phyloP scores from a whole-genome alignment of 1,284 basidiomycete genomes.

The Heterobasidion occidentale region DNA sequence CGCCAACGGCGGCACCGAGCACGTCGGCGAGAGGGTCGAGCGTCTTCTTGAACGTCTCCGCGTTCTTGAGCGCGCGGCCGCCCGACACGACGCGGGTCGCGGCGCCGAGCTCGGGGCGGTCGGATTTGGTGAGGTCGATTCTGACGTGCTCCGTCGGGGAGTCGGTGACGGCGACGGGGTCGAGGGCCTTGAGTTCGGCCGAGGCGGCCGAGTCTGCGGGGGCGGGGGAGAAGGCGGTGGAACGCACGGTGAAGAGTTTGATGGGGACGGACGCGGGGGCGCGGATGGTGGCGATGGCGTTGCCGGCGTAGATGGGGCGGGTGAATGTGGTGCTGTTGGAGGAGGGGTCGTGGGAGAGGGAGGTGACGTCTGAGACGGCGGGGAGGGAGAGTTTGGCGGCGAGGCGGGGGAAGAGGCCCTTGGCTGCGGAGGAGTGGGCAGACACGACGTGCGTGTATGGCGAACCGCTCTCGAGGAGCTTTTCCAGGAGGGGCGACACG shows the following conservation, averaged over 20 bases:
- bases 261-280: constrained; percentile 66
- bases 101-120: constrained; percentile 87
- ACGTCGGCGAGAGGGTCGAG: constrained; percentile 92
- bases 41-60: constrained; percentile 85
- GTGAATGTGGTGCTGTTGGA: constrained; percentile 71
- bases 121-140: constrained; percentile 85
- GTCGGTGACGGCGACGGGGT: constrained; percentile 59
- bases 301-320: constrained; percentile 97
- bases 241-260: constrained; percentile 94
- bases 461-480: constrained; percentile 30
- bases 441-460: constrained; percentile 85
- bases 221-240: constrained; percentile 88
- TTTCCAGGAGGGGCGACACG: constrained; percentile 34
- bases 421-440: constrained; percentile 69
- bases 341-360: constrained; percentile 71
- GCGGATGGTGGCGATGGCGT: constrained; percentile 91
- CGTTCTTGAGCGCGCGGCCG: constrained; percentile 92
- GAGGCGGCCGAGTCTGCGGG: constrained; percentile 39
- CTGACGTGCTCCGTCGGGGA: constrained; percentile 70
- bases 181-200: constrained; percentile 56
- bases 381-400: constrained; percentile 84
- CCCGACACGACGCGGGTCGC: constrained; percentile 92
- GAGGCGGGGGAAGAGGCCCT: constrained; percentile 80
- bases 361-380: constrained; percentile 86
- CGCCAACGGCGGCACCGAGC: constrained; percentile 93